Percentiles rank a stretch among this genome's conserved stretches.
Conservation (phyloP, 2,329 filamentous ascomycete genomes). For the Simplicillium aogashimaense region DNA sequence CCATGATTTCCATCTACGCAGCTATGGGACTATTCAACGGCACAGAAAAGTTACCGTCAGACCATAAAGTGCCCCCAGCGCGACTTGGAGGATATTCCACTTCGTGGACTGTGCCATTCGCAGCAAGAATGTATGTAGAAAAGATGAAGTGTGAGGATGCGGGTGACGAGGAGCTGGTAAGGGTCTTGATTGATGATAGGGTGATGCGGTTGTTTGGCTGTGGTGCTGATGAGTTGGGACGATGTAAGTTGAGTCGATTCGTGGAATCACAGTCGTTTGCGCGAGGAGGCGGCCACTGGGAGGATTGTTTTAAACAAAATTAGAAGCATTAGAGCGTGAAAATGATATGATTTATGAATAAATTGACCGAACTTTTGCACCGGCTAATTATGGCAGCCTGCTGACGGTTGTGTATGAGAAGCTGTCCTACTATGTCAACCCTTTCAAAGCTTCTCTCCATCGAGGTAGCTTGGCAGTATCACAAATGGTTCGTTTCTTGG, state of each 20-base stretch:
- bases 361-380: background rate
- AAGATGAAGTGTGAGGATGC: slow-evolving; percentile 58
- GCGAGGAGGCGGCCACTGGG: slow-evolving; percentile 62
- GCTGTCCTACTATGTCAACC: no score
- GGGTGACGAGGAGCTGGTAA: slow-evolving; percentile 58
- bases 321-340: no score
- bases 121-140: slow-evolving; percentile 73
- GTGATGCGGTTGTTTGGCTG: slow-evolving; percentile 66
- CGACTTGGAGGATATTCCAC: slow-evolving; percentile 61
- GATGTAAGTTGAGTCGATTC: slow-evolving; percentile 61
- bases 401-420: no score
- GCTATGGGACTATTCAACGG: slow-evolving; percentile 71
- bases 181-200: slow-evolving; percentile 75
- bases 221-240: slow-evolving; percentile 56
- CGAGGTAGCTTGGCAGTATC: no score
- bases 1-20: slow-evolving; percentile 66
- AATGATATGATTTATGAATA: background rate
- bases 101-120: slow-evolving; percentile 76
- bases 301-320: slow-evolving; percentile 34
- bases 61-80: slow-evolving; percentile 35
- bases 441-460: no score
- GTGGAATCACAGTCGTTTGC: slow-evolving; percentile 70
- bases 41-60: slow-evolving; percentile 43
- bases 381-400: no score
- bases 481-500: no score